phyloP scores from a whole-genome alignment of 2,329 filamentous ascomycete genomes.

The Hysterium pulicare region DNA sequence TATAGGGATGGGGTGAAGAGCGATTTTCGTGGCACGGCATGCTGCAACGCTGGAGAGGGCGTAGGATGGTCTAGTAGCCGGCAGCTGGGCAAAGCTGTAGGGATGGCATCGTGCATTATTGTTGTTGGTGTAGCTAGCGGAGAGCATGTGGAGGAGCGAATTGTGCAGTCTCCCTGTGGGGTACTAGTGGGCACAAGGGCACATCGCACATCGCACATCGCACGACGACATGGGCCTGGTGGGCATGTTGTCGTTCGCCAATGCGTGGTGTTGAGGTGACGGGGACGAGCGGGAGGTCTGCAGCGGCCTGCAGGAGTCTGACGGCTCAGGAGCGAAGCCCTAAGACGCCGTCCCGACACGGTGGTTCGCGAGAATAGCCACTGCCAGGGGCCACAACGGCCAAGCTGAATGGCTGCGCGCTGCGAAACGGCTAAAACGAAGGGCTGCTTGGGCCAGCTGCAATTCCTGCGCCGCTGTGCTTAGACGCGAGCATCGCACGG shows the following conservation, averaged over 20 bases:
- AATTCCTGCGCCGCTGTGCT: background rate
- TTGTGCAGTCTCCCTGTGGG: no score
- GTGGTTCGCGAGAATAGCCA: background rate
- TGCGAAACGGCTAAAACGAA: background rate
- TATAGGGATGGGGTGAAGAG: conserved; percentile 16
- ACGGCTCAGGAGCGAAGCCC: background rate
- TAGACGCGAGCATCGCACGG: no score
- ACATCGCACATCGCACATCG: background rate
- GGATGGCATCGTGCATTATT: conserved; percentile 25
- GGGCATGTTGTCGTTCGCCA: background rate
- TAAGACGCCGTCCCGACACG: background rate
- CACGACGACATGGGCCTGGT: background rate
- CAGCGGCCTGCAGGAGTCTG: background rate
- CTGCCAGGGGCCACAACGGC: background rate
- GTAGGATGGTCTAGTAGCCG: conserved; percentile 20
- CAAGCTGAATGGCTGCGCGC: background rate
- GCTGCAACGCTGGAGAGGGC: conserved; percentile 19
- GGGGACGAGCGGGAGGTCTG: background rate
- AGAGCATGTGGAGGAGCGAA: conserved; percentile 37
- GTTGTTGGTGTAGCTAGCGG: conserved; percentile 25
- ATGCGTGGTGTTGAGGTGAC: background rate
- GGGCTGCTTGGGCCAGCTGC: background rate
- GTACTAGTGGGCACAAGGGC: conserved; percentile 8
- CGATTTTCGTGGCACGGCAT: conserved; percentile 22
- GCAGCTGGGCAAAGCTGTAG: conserved; percentile 24